Conservation (phyloP, 805 yeast species). For the Candida quercuum region DNA sequence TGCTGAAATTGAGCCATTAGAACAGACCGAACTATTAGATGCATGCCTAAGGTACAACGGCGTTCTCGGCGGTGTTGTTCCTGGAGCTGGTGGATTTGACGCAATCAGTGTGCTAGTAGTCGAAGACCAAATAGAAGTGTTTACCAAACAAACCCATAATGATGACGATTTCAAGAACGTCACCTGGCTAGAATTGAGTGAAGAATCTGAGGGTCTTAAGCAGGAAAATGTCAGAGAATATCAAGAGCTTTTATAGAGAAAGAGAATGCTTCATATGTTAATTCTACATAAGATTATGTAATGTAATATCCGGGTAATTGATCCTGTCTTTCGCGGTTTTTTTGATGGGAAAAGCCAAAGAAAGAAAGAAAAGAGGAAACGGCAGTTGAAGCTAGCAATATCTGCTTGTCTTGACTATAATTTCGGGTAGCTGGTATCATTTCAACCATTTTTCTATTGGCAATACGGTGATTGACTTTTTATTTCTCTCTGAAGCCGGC, state of each 20-base stretch:
- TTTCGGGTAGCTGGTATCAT: no score
- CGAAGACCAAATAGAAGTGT: slow-evolving; percentile 33
- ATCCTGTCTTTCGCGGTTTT: no score
- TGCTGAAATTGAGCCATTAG: slow-evolving; percentile 83
- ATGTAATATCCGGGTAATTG: no score
- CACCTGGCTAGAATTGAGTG: slow-evolving; percentile 62
- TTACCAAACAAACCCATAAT: slow-evolving; percentile 23
- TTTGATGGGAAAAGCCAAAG: no score
- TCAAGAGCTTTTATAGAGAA: slow-evolving; percentile 8
- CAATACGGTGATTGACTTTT: no score
- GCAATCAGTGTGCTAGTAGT: slow-evolving; percentile 75
- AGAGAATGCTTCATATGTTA: background rate
- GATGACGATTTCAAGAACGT: slow-evolving; percentile 39
- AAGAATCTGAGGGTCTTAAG: slow-evolving; percentile 53
- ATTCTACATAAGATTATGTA: background rate
- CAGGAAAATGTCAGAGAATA: slow-evolving; percentile 38
- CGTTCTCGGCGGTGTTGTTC: slow-evolving; percentile 92
- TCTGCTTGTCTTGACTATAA: no score
- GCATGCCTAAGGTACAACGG: slow-evolving; percentile 55
- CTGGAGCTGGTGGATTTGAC: slow-evolving; percentile 98
- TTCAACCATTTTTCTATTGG: no score
- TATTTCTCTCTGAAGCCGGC: no score
- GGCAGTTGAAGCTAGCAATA: no score
- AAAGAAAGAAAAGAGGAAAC: no score
- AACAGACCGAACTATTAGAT: slow-evolving; percentile 69